A percentile compares a stretch with the other conserved stretches of the same genome.
phyloP scores from a whole-genome alignment of 176 grass and related monocot species.

The Pharus latifolius region DNA sequence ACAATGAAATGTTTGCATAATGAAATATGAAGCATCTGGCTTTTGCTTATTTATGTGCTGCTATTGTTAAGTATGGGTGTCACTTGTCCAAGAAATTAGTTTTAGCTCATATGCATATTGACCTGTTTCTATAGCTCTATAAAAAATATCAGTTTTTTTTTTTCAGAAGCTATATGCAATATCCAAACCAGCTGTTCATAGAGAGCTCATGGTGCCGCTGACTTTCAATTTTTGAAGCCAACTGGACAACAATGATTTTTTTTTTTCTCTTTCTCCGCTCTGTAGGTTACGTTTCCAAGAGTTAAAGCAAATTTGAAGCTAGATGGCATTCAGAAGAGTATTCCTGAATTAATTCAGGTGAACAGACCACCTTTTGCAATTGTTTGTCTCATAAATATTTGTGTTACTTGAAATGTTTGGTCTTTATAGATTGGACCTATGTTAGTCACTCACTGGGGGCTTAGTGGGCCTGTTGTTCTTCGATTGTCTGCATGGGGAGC shows the following conservation, averaged over 20 bases:
- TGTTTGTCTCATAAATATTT: neutral
- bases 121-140: neutral
- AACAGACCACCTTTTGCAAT: neutral
- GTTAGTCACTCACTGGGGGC: constrained; percentile 91
- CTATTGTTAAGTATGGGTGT: neutral
- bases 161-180: too few relatives aligned
- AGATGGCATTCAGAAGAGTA: constrained; percentile 36
- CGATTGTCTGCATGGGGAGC: constrained; percentile 89
- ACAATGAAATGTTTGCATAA: neutral
- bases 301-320: constrained; percentile 76
- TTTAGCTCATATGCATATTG: neutral
- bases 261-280: neutral
- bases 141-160: too few relatives aligned
- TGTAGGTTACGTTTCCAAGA: constrained; percentile 64
- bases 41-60: neutral
- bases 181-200: too few relatives aligned
- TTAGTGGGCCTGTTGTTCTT: constrained; percentile 84
- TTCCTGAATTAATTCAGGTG: constrained; percentile 67
- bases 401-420: constrained; percentile 1
- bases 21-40: neutral
- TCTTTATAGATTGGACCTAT: constrained; percentile 56
- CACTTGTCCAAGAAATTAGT: neutral
- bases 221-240: neutral
- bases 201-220: neutral
- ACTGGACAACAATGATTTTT: neutral